Evolutionary conservation across 768 basidiomycete genomes (phyloP).

Genomic region (Russula virescens): DNA sequence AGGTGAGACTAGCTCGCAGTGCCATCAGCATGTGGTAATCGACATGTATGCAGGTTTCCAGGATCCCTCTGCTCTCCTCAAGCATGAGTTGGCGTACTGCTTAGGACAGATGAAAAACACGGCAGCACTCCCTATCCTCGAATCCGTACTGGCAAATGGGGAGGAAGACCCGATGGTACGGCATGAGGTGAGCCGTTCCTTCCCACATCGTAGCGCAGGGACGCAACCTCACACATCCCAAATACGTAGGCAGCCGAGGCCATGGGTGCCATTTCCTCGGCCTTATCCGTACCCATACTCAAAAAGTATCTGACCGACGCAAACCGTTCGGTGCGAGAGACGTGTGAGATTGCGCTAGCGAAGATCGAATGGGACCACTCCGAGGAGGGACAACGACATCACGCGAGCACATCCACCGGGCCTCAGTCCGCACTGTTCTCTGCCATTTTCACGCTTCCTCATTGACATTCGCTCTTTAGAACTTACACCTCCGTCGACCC

Average conservation of each 20-base stretch:
- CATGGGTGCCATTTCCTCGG: conserved; percentile 85
- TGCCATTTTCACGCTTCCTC: not conserved
- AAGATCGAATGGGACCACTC: conserved; percentile 93
- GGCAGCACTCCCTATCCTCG: conserved; percentile 72
- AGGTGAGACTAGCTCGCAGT: conserved; percentile 42
- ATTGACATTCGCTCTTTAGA: conserved; percentile 33
- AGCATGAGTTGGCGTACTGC: conserved; percentile 97
- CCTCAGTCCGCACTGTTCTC: conserved; percentile 35
- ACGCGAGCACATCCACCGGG: conserved; percentile 31
- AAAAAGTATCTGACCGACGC: conserved; percentile 64
- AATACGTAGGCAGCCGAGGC: conserved; percentile 86
- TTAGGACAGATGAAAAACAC: conserved; percentile 82
- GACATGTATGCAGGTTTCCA: conserved; percentile 55
- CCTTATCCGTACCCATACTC: conserved; percentile 61
- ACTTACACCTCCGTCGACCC: conserved; percentile 84
- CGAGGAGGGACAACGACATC: conserved; percentile 56
- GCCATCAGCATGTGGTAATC: not conserved
- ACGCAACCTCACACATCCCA: not conserved
- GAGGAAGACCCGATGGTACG: conserved; percentile 92
- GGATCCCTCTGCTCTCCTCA: conserved; percentile 85
- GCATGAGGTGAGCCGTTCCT: conserved; percentile 62
- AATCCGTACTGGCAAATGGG: conserved; percentile 62
- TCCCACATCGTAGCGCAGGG: conserved; percentile 21
- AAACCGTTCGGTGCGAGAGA: conserved; percentile 79
- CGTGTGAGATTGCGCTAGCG: conserved; percentile 93